Evolutionary conservation across 768 basidiomycete genomes (phyloP).

Genomic region (Rickenella mellea): DNA sequence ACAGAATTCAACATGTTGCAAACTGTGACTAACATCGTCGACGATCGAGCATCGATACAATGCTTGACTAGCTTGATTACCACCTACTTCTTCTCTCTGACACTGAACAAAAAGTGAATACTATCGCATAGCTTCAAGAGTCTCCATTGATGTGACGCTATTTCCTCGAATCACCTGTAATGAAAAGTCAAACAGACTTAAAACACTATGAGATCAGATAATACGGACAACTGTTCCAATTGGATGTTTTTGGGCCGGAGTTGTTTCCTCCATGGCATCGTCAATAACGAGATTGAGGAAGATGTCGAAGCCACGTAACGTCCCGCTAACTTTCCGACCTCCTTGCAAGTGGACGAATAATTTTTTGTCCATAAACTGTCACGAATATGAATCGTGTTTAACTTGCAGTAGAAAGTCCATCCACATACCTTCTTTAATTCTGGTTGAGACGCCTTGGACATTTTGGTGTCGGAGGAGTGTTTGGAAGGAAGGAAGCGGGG

Average conservation of each 20-base stretch:
- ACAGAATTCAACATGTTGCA: too few relatives aligned
- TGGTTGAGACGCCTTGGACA: conserved; percentile 94
- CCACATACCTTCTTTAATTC: conserved; percentile 92
- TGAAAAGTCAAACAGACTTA: conserved; percentile 2
- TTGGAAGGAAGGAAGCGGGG: background rate
- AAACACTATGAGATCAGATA: background rate
- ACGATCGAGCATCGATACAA: too few relatives aligned
- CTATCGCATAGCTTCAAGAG: conserved; percentile 51
- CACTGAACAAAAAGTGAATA: too few relatives aligned
- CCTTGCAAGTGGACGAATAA: conserved; percentile 91
- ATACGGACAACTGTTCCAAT: conserved; percentile 84
- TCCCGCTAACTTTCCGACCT: conserved; percentile 92
- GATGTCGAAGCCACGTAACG: conserved; percentile 93
- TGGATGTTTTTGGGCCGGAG: conserved; percentile 80
- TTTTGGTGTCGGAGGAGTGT: conserved; percentile 22
- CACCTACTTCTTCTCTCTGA: too few relatives aligned
- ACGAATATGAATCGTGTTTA: background rate
- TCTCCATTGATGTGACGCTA: conserved; percentile 94
- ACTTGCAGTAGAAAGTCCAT: conserved; percentile 4
- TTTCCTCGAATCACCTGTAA: conserved; percentile 90
- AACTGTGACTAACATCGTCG: too few relatives aligned
- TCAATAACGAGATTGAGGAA: conserved; percentile 98
- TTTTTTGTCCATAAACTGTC: conserved; percentile 98
- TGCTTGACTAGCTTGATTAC: too few relatives aligned
- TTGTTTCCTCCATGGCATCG: conserved; percentile 87